A percentile compares a stretch with the other conserved stretches of the same genome.
These are phyloP conservation scores for Misopates orontium DNA, from an alignment of 257 asterid species.

Conservation along the genomic window DNA sequence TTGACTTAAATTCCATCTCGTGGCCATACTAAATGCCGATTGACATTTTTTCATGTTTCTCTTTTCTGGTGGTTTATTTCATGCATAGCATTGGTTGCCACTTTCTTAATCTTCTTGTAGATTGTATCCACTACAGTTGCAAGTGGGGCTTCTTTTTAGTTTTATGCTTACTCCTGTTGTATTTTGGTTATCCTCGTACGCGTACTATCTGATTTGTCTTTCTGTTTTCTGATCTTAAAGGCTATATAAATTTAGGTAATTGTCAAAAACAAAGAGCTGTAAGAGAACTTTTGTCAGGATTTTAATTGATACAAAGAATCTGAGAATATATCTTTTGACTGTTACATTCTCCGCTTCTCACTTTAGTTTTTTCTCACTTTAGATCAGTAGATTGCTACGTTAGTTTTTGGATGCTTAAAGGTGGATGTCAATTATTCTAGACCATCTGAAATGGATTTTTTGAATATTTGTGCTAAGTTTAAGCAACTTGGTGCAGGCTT, in stretches of 20 bases:
- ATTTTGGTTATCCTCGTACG: background rate
- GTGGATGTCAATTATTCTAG: slow-evolving; percentile 9
- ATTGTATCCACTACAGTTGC: background rate
- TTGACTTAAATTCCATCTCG: background rate
- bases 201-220: slow-evolving; percentile 3
- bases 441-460: slow-evolving; percentile 13
- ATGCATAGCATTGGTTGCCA: background rate
- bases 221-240: slow-evolving; percentile 7
- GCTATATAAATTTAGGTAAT: too few species aligned
- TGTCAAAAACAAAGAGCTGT: slow-evolving; percentile 18
- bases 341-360: background rate
- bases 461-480: slow-evolving; percentile 28
- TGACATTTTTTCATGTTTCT: too few species aligned
- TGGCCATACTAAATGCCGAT: background rate
- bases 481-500: slow-evolving; percentile 65
- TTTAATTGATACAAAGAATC: background rate
- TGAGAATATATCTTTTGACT: background rate
- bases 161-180: slow-evolving; percentile 12
- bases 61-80: too few species aligned
- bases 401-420: slow-evolving; percentile 12
- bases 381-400: slow-evolving; percentile 10
- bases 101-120: background rate
- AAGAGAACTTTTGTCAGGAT: slow-evolving; percentile 8
- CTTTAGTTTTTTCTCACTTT: slow-evolving; percentile 14
- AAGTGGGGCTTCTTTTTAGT: slow-evolving; percentile 11